Percentiles rank a stretch among this genome's conserved stretches.
Conservation (phyloP, 2,329 filamentous ascomycete species). For the Mollisia scopiformis region DNA sequence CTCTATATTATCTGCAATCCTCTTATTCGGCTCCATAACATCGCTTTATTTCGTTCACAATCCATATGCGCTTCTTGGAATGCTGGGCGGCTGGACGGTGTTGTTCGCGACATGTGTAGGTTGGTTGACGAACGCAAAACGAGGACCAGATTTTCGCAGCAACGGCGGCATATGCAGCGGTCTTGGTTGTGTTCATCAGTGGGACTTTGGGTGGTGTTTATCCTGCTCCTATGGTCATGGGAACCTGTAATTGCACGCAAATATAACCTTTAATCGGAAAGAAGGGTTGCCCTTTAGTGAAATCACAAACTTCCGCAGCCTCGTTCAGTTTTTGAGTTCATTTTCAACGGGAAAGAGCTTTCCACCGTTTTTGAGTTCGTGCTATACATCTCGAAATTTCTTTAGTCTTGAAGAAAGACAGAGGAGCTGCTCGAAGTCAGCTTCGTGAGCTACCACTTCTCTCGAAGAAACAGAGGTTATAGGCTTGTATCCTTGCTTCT, state of each 20-base stretch:
- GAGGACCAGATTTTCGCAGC: conserved; percentile 26
- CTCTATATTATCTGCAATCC: conserved; percentile 12
- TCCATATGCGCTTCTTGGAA: conserved; percentile 19
- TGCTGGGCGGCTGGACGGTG: conserved; percentile 26
- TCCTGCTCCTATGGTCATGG: not conserved
- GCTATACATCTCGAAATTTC: too few relatives aligned
- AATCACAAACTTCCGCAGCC: too few relatives aligned
- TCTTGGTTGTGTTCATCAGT: conserved; percentile 29
- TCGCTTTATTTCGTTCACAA: conserved; percentile 21
- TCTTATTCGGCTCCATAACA: conserved; percentile 22
- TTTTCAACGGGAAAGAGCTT: too few relatives aligned
- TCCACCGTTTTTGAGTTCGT: too few relatives aligned
- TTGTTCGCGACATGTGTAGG: conserved; percentile 25
- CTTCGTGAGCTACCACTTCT: too few relatives aligned
- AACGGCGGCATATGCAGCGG: conserved; percentile 27
- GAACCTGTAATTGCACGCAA: not conserved
- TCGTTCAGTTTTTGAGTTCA: too few relatives aligned
- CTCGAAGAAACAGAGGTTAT: too few relatives aligned
- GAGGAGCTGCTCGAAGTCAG: too few relatives aligned
- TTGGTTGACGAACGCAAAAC: conserved; percentile 24
- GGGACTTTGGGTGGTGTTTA: conserved; percentile 16
- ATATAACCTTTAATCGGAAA: too few relatives aligned
- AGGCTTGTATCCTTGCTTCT: too few relatives aligned
- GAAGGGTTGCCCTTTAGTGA: too few relatives aligned
- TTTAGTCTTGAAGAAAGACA: too few relatives aligned